Base-by-base conservation (phyloP, 1,139 yeast genomes). In the Yamadazyma trypodendri region DNA sequence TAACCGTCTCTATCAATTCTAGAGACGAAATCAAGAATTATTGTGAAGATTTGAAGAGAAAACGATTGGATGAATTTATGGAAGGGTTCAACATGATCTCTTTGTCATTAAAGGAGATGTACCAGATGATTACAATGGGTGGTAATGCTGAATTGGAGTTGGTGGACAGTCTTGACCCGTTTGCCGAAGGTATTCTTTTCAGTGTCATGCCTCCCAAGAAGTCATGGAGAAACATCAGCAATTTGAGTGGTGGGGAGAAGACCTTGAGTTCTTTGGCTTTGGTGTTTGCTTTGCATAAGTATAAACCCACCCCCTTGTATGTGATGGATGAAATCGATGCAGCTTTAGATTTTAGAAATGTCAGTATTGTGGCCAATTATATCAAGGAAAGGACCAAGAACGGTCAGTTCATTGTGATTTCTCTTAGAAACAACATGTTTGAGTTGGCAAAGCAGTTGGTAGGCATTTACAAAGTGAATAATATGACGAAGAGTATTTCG, bases 281-380 rank as follows among this genome's bases (percentile, higher is more conserved):
- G 48, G 98, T 94, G 4, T 94, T 94, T 74, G 98, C 98, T 0
- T 75, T 94, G 32, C 98, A 94, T 58, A 87, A 86, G 51, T 94
- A 88, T 60, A 92, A 89, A 57, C 99, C 99, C 1, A 94, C 98
- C 0, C 98, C 99, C 6, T 66, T 94, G 34, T 94, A 94, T 58
- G 98, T 94, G 25, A 94, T 94, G 99, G 99, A 94, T 66, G 99
- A 94, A 65, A 92, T 94, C 51, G 99, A 94, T 65, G 99, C 99
- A 0, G 99, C 99, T 1, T 73, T 94, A 50, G 99, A 94, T 65
- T 94, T 92, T 64, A 72, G 97, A 57, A 94, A 94, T 55, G 98
- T 94, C 34, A 87, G 96, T 11, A 92, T 92, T 63, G 96, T 94
- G 39, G 99, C 98, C 3, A 90, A 90, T 54, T 94, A 94, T 58